A percentile compares a stretch with the other conserved stretches of the same genome.
Evolutionary conservation across 2,329 filamentous ascomycete genomes (phyloP).

Genomic region (Botryotinia narcissicola): DNA sequence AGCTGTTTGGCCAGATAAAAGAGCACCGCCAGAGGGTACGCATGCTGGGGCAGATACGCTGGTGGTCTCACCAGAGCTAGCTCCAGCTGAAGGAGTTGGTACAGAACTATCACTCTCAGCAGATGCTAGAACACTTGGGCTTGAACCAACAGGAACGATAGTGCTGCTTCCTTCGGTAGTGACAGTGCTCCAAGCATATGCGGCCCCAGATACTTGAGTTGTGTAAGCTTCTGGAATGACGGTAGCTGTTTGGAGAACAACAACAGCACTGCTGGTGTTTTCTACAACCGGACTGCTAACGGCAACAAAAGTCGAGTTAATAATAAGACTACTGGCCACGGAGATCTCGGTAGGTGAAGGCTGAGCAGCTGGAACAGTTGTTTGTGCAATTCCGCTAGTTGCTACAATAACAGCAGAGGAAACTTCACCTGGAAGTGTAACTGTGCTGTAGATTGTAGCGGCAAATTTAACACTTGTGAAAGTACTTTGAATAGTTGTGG

Average conservation of each 20-base stretch:
- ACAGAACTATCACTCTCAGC: not conserved
- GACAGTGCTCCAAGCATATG: constrained; percentile 10
- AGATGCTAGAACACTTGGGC: not conserved
- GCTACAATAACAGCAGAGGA: not conserved
- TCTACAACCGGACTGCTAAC: not conserved
- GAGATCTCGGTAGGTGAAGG: not conserved
- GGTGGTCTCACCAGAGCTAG: not conserved
- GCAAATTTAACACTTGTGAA: not conserved
- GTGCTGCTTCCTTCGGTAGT: constrained; percentile 6
- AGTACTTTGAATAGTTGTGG: not conserved
- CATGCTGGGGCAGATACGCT: not conserved
- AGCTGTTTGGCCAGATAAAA: not conserved
- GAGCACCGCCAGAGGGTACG: not conserved
- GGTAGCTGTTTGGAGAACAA: not conserved
- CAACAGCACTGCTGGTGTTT: not conserved
- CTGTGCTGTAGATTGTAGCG: constrained; percentile 10
- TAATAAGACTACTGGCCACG: not conserved
- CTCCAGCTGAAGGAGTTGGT: not conserved
- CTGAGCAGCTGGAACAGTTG: not conserved
- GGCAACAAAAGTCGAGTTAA: not conserved
- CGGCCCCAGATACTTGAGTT: not conserved
- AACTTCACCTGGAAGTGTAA: constrained; percentile 3
- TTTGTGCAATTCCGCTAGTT: not conserved
- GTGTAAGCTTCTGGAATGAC: constrained; percentile 10
- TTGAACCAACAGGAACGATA: not conserved